A percentile compares a stretch with the other conserved stretches of the same genome.
Evolutionary conservation across 768 basidiomycete species (phyloP).

Genomic region (Russula emetica): DNA sequence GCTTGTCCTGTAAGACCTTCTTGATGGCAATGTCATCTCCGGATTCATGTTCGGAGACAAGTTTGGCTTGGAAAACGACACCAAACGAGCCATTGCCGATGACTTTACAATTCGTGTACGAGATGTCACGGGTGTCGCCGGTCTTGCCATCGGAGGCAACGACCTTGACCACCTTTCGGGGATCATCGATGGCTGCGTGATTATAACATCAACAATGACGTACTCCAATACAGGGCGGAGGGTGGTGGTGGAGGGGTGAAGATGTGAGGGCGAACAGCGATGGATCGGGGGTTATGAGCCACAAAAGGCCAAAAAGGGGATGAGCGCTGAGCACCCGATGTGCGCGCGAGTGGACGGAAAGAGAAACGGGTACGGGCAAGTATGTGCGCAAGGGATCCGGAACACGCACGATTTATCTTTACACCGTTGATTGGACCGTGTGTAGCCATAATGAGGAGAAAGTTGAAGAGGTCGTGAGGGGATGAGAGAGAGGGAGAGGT

Average conservation of each 20-base stretch:
- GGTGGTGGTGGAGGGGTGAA: not conserved
- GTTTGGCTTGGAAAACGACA: slow-evolving; percentile 94
- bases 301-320: slow-evolving; percentile 27
- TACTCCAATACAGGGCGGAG: slow-evolving; percentile 33
- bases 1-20: slow-evolving; percentile 99
- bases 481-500: not conserved
- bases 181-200: slow-evolving; percentile 81
- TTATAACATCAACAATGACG: slow-evolving; percentile 29
- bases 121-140: slow-evolving; percentile 80
- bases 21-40: slow-evolving; percentile 96
- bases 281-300: slow-evolving; percentile 19
- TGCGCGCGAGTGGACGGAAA: slow-evolving; percentile 29
- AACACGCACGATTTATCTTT: slow-evolving; percentile 70
- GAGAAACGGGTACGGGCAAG: slow-evolving; percentile 20
- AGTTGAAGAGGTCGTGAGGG: slow-evolving; percentile 6
- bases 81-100: slow-evolving; percentile 99
- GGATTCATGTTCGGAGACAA: slow-evolving; percentile 60
- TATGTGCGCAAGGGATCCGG: slow-evolving; percentile 16
- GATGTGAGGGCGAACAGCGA: not conserved
- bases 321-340: slow-evolving; percentile 34
- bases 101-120: slow-evolving; percentile 97
- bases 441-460: slow-evolving; percentile 46
- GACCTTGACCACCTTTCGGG: slow-evolving; percentile 93
- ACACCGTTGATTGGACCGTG: slow-evolving; percentile 80
- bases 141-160: slow-evolving; percentile 92